Base-by-base conservation (phyloP, 2,329 filamentous ascomycete genomes). In the Xylaria hypoxylon region DNA sequence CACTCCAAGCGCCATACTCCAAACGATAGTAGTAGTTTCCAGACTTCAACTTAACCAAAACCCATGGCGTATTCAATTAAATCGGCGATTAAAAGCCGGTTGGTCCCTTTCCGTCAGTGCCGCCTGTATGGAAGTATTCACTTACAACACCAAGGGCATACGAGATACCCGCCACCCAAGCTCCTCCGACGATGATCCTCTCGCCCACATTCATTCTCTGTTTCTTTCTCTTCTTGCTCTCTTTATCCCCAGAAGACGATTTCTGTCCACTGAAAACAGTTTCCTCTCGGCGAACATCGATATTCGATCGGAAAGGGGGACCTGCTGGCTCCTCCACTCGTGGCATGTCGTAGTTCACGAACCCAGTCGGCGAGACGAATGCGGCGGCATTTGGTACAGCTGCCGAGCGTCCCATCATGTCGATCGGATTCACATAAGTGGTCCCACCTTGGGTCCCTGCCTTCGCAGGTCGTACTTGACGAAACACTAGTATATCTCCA, bases 331-430 rank as follows among this genome's bases (percentile, higher is more conserved):
- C 69, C 17, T 74, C 76, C 50, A 75, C 70, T n/a, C 69, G 74
- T 42, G 76, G 80, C 48, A 78, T 65, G 67, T 89, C 85, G 70
- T 89, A 86, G 69, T 89, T 90, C 48, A 90, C 85, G 72, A 89
- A 91, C 0, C 88, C 89, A 1, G 88, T 90, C 1, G 89, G 88
- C 38, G 86, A 89, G 19, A 87, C 87, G 74, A 89, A 90, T 59
- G 85, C 85, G 4, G 86, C 87, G 5, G 86, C 85, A 6, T 81
- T 79, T 2, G 81, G 77, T 3, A 78, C 74, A 11, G 80, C 78
- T 4, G 77, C 72, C 3, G 78, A 73, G 61, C 77, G 79, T 52
- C 83, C 82, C 73, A 83, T 85, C 81, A 85, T 83, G 72, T 87
- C 85, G 59, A 91, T 87, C 0, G 89, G 88, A 71, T 90, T 90